phyloP scores from a whole-genome alignment of 208 protist genomes.

The Vickermania spadyakhi region DNA sequence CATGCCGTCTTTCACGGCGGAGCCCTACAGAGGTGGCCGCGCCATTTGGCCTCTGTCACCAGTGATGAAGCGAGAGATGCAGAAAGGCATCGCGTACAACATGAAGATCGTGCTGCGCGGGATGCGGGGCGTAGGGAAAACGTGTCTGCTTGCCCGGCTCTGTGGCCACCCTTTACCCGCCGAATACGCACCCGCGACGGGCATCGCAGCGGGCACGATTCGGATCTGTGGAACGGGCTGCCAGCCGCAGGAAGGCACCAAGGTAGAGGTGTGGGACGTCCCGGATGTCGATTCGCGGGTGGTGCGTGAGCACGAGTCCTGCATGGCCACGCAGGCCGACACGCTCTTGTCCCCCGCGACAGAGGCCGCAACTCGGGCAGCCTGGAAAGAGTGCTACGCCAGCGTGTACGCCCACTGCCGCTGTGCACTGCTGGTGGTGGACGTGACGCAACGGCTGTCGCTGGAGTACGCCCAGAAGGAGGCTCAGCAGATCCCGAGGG shows the following conservation, averaged over 20 bases:
- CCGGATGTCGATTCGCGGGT: constrained; percentile 35
- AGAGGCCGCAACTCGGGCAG: background rate
- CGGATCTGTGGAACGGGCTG: constrained; percentile 23
- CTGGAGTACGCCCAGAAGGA: constrained; percentile 57
- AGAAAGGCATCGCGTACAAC: constrained; percentile 59
- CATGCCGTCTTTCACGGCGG: no score
- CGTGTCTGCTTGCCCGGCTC: constrained; percentile 51
- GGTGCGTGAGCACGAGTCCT: background rate
- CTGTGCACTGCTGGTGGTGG: constrained; percentile 57
- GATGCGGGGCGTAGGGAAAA: constrained; percentile 54
- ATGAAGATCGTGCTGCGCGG: constrained; percentile 78
- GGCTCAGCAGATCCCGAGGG: constrained; percentile 38
- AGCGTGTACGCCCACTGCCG: constrained; percentile 56
- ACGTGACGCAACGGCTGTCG: constrained; percentile 34
- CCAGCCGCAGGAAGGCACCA: constrained; percentile 35
- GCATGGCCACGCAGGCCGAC: background rate
- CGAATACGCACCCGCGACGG: constrained; percentile 44
- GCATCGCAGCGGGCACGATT: constrained; percentile 54
- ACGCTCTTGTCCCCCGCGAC: background rate
- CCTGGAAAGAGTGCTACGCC: background rate
- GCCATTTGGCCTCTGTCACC: constrained; percentile 50
- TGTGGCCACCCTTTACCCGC: constrained; percentile 25
- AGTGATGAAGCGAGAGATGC: constrained; percentile 47
- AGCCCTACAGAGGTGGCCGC: constrained; percentile 13
- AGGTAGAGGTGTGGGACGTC: constrained; percentile 77